Conservation (phyloP, 495 filamentous ascomycete species). For the Daldinia decipiens region DNA sequence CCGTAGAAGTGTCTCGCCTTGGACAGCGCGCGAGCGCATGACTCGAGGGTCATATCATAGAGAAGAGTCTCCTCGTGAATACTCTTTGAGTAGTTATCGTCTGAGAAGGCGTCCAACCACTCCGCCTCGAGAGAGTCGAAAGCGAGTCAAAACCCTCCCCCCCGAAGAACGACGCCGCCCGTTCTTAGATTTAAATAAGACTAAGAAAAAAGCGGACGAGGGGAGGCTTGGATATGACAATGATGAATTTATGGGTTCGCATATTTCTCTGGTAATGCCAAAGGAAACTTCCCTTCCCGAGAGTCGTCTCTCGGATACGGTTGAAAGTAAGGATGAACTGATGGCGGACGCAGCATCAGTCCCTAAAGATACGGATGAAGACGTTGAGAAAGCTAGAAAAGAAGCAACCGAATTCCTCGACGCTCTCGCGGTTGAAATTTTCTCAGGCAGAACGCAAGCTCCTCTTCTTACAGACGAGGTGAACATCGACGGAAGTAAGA, state of each 20-base stretch:
- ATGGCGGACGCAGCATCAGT: neutral
- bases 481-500: slow-evolving; percentile 5
- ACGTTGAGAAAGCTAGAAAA: slow-evolving; percentile 9
- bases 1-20: slow-evolving; percentile 17
- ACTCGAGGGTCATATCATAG: slow-evolving; percentile 3
- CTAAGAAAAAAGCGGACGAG: slow-evolving; percentile 12
- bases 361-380: neutral
- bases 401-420: slow-evolving; percentile 21
- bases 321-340: neutral
- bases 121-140: neutral
- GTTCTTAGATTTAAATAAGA: slow-evolving; percentile 3
- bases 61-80: neutral
- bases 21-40: slow-evolving; percentile 13
- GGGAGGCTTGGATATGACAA: slow-evolving; percentile 45
- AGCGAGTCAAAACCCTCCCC: slow-evolving; percentile 14
- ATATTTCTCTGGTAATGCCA: slow-evolving; percentile 4
- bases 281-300: neutral
- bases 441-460: neutral
- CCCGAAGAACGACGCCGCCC: neutral
- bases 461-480: neutral
- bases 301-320: neutral
- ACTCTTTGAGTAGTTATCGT: neutral
- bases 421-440: slow-evolving; percentile 9
- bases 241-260: slow-evolving; percentile 10
- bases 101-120: neutral